Percentiles rank a stretch among this genome's conserved stretches.
These are phyloP conservation scores for Chalciporus sphaerocephalus DNA, from an alignment of 768 basidiomycete species.

Conservation along the genomic window DNA sequence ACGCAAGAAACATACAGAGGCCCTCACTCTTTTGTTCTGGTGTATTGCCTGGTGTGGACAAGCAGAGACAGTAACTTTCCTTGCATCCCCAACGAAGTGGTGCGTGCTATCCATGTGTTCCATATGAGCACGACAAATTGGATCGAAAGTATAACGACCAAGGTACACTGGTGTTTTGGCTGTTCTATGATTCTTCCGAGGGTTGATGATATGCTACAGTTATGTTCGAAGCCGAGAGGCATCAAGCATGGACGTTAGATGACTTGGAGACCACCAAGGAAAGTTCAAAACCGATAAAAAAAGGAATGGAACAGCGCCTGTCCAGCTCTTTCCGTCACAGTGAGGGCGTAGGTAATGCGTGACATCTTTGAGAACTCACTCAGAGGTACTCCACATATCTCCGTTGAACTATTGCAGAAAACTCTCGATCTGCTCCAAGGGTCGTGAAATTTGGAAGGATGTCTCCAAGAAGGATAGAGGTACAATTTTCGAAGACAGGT, in stretches of 20 bases:
- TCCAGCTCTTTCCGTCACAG: slow-evolving; percentile 35
- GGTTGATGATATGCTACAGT: slow-evolving; percentile 10
- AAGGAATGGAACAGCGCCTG: slow-evolving; percentile 29
- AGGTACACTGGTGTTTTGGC: not conserved
- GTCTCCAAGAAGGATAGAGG: slow-evolving; percentile 13
- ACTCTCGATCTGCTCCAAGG: slow-evolving; percentile 15
- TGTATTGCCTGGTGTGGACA: not conserved
- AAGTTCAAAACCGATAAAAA: slow-evolving; percentile 17
- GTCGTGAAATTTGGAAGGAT: slow-evolving; percentile 3
- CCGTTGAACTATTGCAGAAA: slow-evolving; percentile 5
- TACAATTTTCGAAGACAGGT: slow-evolving; percentile 16
- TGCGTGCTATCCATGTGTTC: not conserved
- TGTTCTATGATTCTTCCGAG: not conserved
- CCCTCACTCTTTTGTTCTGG: slow-evolving; percentile 38
- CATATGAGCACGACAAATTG: not conserved
- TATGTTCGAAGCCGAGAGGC: slow-evolving; percentile 12
- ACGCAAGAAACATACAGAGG: slow-evolving; percentile 39
- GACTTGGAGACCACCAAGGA: slow-evolving; percentile 17
- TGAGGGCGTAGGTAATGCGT: slow-evolving; percentile 28
- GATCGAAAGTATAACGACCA: not conserved
- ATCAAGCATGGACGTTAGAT: slow-evolving; percentile 16
- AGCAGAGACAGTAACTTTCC: not conserved
- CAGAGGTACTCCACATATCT: not conserved
- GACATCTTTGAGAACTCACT: slow-evolving; percentile 7
- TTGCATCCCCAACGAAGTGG: not conserved